These are phyloP conservation scores for Amylocarpus encephaloides DNA, from an alignment of 2,329 filamentous ascomycete species.

Conservation along the genomic window DNA sequence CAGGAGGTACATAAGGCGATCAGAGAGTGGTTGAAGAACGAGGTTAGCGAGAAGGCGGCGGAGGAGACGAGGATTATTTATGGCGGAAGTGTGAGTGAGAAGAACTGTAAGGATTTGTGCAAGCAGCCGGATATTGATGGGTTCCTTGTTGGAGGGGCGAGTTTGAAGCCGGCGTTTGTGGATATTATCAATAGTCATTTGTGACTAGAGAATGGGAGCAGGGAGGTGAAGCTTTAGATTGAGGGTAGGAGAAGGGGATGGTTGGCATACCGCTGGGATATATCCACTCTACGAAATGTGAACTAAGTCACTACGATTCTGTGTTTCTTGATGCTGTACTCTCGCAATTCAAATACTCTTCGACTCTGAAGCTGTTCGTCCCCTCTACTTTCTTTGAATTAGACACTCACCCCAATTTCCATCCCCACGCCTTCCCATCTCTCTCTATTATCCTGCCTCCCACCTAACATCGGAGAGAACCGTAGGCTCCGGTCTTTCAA, in stretches of 20 bases:
- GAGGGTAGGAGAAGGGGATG: slow-evolving; percentile 10
- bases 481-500: no score
- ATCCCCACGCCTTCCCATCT: no score
- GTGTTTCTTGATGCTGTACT: no score
- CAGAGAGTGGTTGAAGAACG: slow-evolving; percentile 76
- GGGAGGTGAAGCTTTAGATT: slow-evolving; percentile 5
- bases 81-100: slow-evolving; percentile 92
- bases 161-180: slow-evolving; percentile 87
- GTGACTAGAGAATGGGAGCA: slow-evolving; percentile 19
- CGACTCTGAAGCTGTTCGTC: no score
- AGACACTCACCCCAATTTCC: no score
- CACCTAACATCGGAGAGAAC: no score
- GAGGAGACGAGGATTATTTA: slow-evolving; percentile 93
- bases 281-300: no score
- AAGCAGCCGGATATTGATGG: slow-evolving; percentile 95
- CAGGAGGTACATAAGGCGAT: slow-evolving; percentile 93
- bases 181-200: slow-evolving; percentile 61
- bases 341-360: no score
- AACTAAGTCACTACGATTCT: not conserved
- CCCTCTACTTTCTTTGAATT: no score
- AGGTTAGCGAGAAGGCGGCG: slow-evolving; percentile 67
- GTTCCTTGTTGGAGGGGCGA: slow-evolving; percentile 93
- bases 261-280: not conserved
- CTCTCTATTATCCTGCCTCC: no score
- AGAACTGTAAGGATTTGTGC: slow-evolving; percentile 91